Evolutionary conservation across 805 yeast genomes (phyloP), one percentile per base, ranked within the genome.

Genomic region (Grigorovia humatica): DNA sequence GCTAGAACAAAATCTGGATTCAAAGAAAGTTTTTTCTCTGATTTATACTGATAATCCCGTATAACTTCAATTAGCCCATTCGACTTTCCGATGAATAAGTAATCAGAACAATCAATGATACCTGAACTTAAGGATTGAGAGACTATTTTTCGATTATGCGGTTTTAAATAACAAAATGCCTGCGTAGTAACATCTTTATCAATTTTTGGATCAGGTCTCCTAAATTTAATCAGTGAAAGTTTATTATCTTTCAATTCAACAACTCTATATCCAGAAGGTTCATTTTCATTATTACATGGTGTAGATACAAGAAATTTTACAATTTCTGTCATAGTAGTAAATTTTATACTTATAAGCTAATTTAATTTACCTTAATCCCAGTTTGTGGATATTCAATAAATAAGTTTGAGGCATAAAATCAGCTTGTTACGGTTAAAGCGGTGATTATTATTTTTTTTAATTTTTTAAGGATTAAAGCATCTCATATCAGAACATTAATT

Each of bases 41-140:
- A 9, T 48, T 59, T 59, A 32, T 53, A 56, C 29, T 55, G 54
- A 45, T 56, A 63, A 51, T 64, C 63, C 38, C 50, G 51, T 4
- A 62, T 52, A n/a, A 65, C 53, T 47, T 63, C 68, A 18, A 65
- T 59, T 19, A 59, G 49, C 4, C 69, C 68, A 55, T 59, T 60
- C 12, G 61, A 57, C 50, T 59, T 63, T 0, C 60, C 64, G n/a
- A 64, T 42, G 13, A 65, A 35, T 57, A 65, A 49, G 52, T 61
- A 64, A 51, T 65, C 68, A 13, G 63, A 60, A 27, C 52, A 46
- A 46, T 63, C 64, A 44, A 54, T 38, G 5, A 47, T 30, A 15
- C 49, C 43, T 8, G 40, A 30, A 38, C 55, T 51, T 13, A 46
- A 19, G 30, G 38, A 40, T 5, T 27, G 46, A 1, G 57, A 49